Evolutionary conservation across 352 stramenopile genomes (phyloP).

Genomic region (Phytophthora sojae): DNA sequence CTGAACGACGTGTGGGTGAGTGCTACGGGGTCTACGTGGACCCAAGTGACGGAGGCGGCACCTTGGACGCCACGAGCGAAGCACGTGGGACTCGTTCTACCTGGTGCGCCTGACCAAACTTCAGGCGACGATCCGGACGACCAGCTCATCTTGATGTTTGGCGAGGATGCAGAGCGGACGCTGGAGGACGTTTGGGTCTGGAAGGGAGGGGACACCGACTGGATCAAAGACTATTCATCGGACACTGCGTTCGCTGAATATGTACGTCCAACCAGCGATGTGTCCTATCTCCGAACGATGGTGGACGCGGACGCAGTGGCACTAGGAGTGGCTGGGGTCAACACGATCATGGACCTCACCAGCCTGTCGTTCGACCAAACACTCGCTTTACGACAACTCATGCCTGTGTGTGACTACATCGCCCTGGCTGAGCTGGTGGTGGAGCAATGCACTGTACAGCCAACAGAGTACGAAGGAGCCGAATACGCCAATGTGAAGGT

Average conservation of each 20-base stretch:
- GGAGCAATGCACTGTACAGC: conserved; percentile 55
- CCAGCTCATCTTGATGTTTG: conserved; percentile 68
- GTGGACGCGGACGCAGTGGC: conserved; percentile 51
- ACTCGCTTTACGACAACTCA: conserved; percentile 53
- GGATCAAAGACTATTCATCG: conserved; percentile 58
- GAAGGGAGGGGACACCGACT: conserved; percentile 40
- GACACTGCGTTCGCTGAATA: conserved; percentile 50
- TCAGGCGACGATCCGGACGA: conserved; percentile 55
- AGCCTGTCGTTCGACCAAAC: conserved; percentile 57
- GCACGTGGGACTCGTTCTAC: conserved; percentile 52
- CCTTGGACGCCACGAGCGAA: conserved; percentile 68
- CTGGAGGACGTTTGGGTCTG: conserved; percentile 76
- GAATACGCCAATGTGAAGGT: conserved; percentile 52
- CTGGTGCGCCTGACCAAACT: conserved; percentile 47
- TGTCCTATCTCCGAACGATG: conserved; percentile 64
- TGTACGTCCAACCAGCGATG: conserved; percentile 52
- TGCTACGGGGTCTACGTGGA: conserved; percentile 58
- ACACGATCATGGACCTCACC: conserved; percentile 85
- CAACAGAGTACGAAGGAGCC: conserved; percentile 55
- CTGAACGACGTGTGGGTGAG: conserved; percentile 81
- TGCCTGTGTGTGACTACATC: conserved; percentile 82
- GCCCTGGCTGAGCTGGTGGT: conserved; percentile 67
- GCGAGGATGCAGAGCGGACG: conserved; percentile 65
- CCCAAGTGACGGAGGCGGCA: conserved; percentile 28
- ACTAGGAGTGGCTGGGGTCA: conserved; percentile 70